Evolutionary conservation across 768 basidiomycete genomes (phyloP).

Genomic region (Mycena leptocephala): DNA sequence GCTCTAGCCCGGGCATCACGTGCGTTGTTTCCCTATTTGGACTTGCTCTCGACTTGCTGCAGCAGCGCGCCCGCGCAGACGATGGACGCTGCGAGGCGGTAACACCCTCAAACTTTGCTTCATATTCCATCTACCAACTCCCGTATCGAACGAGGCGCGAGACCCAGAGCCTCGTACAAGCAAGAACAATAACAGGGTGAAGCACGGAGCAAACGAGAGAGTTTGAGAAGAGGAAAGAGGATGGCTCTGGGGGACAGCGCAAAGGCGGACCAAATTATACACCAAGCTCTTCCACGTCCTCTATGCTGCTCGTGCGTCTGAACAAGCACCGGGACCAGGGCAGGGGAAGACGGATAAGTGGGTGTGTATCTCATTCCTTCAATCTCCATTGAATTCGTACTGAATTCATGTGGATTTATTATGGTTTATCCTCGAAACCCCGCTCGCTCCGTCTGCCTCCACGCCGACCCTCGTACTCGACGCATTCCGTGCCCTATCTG

Average conservation of each 20-base stretch:
- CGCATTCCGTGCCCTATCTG: slow-evolving; percentile 73
- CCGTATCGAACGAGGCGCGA: too few species aligned
- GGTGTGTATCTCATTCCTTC: slow-evolving; percentile 63
- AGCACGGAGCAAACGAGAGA: too few species aligned
- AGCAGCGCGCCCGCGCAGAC: too few species aligned
- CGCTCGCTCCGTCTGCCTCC: slow-evolving; percentile 68
- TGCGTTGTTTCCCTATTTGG: too few species aligned
- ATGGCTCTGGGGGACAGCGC: slow-evolving; percentile 49
- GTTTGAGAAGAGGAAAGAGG: not conserved
- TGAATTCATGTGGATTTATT: not conserved
- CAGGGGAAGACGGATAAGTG: slow-evolving; percentile 80
- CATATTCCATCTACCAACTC: too few species aligned
- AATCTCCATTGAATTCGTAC: not conserved
- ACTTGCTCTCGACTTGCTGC: too few species aligned
- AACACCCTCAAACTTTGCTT: too few species aligned
- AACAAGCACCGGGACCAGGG: slow-evolving; percentile 5
- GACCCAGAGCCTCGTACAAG: too few species aligned
- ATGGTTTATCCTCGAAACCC: slow-evolving; percentile 89
- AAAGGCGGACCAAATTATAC: slow-evolving; percentile 93
- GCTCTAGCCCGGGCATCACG: too few species aligned
- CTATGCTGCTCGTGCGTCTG: slow-evolving; percentile 76
- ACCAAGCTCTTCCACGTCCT: slow-evolving; percentile 87
- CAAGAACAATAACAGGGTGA: too few species aligned
- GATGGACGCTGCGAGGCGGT: too few species aligned
- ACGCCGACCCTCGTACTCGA: slow-evolving; percentile 75